phyloP scores from a whole-genome alignment of 495 filamentous ascomycete genomes.

The Penicillium cinerascens region DNA sequence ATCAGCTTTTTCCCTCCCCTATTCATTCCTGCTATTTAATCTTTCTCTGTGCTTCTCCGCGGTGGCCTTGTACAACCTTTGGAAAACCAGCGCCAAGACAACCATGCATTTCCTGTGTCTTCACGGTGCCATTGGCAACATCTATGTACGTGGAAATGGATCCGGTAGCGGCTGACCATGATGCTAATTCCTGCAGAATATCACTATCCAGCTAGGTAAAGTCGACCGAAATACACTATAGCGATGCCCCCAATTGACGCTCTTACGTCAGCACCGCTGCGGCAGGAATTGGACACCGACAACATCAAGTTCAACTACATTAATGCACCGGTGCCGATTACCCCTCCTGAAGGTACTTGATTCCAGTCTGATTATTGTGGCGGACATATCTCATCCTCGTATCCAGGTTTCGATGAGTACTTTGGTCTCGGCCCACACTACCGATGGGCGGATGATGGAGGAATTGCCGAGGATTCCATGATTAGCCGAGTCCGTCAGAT shows the following conservation, averaged over 20 bases:
- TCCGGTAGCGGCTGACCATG: neutral
- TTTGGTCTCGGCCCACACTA: conserved; percentile 51
- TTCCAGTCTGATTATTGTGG: neutral
- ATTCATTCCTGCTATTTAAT: neutral
- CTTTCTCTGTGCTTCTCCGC: neutral
- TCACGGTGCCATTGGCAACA: conserved; percentile 33
- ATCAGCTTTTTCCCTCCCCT: neutral
- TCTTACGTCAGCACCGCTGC: conserved; percentile 31
- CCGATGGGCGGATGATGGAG: conserved; percentile 47
- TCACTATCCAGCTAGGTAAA: conserved; percentile 48
- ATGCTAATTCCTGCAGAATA: conserved; percentile 36
- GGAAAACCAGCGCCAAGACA: conserved; percentile 4
- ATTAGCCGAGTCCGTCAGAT: conserved; percentile 49
- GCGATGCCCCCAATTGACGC: neutral
- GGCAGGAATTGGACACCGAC: conserved; percentile 42
- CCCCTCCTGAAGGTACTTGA: conserved; percentile 33
- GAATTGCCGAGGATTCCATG: conserved; percentile 42
- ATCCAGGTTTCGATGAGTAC: conserved; percentile 46
- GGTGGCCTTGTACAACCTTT: conserved; percentile 4
- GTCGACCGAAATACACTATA: neutral
- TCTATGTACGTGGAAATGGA: conserved; percentile 18
- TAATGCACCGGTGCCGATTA: conserved; percentile 42
- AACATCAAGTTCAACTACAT: conserved; percentile 44
- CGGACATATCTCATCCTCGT: neutral
- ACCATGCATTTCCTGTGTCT: conserved; percentile 28